phyloP scores from a whole-genome alignment of 257 asterid species.

The Ballota nigra region DNA sequence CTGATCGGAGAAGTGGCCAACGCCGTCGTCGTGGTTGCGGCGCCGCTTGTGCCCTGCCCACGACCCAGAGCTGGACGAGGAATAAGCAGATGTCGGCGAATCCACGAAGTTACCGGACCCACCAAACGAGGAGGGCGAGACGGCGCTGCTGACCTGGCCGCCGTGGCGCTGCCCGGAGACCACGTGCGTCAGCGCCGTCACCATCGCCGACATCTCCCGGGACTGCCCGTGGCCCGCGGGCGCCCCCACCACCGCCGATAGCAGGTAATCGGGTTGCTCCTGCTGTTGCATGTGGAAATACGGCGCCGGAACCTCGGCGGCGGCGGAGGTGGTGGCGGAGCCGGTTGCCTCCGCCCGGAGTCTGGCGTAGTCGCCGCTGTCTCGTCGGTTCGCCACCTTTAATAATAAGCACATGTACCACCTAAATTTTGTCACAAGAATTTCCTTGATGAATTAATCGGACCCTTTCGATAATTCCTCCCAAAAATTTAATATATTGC shows the following conservation, averaged over 20 bases:
- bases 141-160: constrained; percentile 23
- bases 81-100: constrained; percentile 57
- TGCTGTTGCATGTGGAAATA: constrained; percentile 36
- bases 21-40: constrained; percentile 54
- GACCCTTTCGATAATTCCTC: not conserved
- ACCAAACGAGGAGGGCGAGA: constrained; percentile 29
- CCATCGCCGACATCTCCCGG: constrained; percentile 70
- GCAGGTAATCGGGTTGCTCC: constrained; percentile 38
- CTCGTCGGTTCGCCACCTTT: constrained; percentile 75
- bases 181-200: constrained; percentile 58
- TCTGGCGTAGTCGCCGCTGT: constrained; percentile 42
- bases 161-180: constrained; percentile 50
- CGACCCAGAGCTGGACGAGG: constrained; percentile 75
- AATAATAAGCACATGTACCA: constrained; percentile 38
- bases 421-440: not conserved
- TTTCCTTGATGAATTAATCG: not conserved
- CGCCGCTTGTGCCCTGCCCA: constrained; percentile 72
- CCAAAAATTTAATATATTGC: not conserved
- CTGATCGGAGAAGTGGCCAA: constrained; percentile 30
- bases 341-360: constrained; percentile 25
- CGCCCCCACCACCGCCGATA: constrained; percentile 38
- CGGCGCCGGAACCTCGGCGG: constrained; percentile 9
- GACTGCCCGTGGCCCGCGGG: constrained; percentile 35
- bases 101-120: constrained; percentile 33
- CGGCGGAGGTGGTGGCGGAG: constrained; percentile 21